Percentiles rank a stretch among this genome's conserved stretches.
Conservation (phyloP, 2,329 filamentous ascomycete genomes). For the Aotearoamyces nothofagi region DNA sequence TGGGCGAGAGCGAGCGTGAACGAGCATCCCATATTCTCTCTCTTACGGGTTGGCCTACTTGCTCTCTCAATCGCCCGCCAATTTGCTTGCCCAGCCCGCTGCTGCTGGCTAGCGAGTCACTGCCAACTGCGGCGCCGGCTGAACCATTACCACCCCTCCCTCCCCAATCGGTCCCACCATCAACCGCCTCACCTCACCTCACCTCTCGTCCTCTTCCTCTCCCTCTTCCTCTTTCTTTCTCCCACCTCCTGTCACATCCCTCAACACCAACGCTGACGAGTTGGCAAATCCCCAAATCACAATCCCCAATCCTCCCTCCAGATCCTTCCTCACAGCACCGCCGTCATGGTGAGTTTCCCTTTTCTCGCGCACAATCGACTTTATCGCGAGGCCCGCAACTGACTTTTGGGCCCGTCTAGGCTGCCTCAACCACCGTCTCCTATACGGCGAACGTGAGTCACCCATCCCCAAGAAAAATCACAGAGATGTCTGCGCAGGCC, state of each 20-base stretch:
- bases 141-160: too few species aligned
- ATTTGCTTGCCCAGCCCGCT: too few species aligned
- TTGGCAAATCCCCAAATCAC: neutral
- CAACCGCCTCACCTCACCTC: too few species aligned
- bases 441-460: slow-evolving; percentile 25
- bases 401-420: slow-evolving; percentile 8
- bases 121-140: too few species aligned
- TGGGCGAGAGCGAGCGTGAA: too few species aligned
- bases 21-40: too few species aligned
- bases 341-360: slow-evolving; percentile 5
- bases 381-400: slow-evolving; percentile 7
- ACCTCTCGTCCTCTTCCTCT: neutral
- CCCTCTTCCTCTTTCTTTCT: neutral
- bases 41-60: too few species aligned
- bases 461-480: slow-evolving; percentile 1
- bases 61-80: too few species aligned
- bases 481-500: slow-evolving; percentile 1
- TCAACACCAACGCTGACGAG: neutral
- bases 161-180: too few species aligned
- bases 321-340: neutral
- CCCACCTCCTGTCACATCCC: neutral
- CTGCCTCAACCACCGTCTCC: slow-evolving; percentile 17
- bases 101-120: too few species aligned
- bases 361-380: slow-evolving; percentile 1
- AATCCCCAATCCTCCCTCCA: neutral